Conservation (phyloP, 768 basidiomycete species). For the Kwoniella sp. region DNA sequence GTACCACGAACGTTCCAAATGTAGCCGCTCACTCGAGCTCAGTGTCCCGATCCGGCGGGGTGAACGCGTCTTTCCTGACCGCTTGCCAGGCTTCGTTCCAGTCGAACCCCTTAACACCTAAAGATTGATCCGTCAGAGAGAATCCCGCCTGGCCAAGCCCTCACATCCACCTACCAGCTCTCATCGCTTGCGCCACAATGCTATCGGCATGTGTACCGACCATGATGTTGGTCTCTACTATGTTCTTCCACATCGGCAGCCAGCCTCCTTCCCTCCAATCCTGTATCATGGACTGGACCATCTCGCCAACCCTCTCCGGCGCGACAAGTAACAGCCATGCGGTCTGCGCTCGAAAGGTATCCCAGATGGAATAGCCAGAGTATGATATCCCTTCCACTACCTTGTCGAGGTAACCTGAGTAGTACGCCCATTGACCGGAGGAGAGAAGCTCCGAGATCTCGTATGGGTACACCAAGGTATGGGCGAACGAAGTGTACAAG, state of each 20-base stretch:
- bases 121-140: too few relatives aligned
- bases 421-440: slow-evolving; percentile 54
- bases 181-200: slow-evolving; percentile 35
- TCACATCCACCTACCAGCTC: slow-evolving; percentile 20
- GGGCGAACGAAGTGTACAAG: slow-evolving; percentile 58
- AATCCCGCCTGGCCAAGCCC: too few relatives aligned
- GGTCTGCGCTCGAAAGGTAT: slow-evolving; percentile 74
- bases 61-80: slow-evolving; percentile 67
- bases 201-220: slow-evolving; percentile 65
- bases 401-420: slow-evolving; percentile 68
- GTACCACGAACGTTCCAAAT: slow-evolving; percentile 51
- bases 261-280: slow-evolving; percentile 72
- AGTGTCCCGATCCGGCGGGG: slow-evolving; percentile 45
- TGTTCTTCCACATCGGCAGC: slow-evolving; percentile 89
- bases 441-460: slow-evolving; percentile 61
- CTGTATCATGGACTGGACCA: slow-evolving; percentile 74
- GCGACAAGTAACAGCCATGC: slow-evolving; percentile 72
- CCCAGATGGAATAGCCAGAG: slow-evolving; percentile 64
- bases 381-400: slow-evolving; percentile 61
- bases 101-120: slow-evolving; percentile 62
- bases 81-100: slow-evolving; percentile 65
- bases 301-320: slow-evolving; percentile 69
- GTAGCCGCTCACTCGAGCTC: slow-evolving; percentile 55
- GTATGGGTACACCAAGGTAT: slow-evolving; percentile 62
- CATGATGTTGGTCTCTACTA: slow-evolving; percentile 83